Evolutionary conservation across 345 rosid species (phyloP), one percentile per base, ranked within the genome.

Genomic region (Salix exigua): DNA sequence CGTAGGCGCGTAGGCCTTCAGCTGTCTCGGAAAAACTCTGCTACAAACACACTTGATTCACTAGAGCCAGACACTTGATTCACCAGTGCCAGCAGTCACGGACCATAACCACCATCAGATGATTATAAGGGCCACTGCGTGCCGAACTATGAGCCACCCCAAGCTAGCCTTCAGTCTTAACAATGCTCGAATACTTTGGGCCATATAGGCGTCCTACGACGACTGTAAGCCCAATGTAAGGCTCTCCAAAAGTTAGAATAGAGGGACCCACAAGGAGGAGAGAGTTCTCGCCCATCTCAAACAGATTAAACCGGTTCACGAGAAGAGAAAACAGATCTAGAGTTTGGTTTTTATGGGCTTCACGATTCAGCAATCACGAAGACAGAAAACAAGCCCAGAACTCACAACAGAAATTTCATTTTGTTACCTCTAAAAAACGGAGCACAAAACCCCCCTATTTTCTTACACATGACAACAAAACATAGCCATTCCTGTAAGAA

Each of bases 311-410:
- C 5, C 31, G 26, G 60, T 40, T 69, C 73, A 42, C 14, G 26
- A 4, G 12, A 3, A 23, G 30, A 3, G 21, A 31, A 42, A 40
- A 28, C 42, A 25, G 48, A 69, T 76, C 69, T 70, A 33, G 14
- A 17, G 62, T 28, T 38, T 23, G 16, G 26, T 33, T 3, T 33
- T 21, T 14, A 9, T 69, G 70, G 79, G 74, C 79, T 68, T 30
- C 74, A 62, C 1, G 17, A 50, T 53, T 66, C 48, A 48, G 6
- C 38, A 50, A 44, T 33, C 0, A 21, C 19, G 53, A 71, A 40
- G 33, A 37, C 70, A 23, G 11, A 55, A 35, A 82, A 66, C 65
- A 84, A 68, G 66, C 60, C 60, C 60, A 78, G 37, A n/a, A 35
- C 38, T 55, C 6, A 66, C 55, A 50, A 14, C 44, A 50, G 66